phyloP scores from a whole-genome alignment of 2,329 filamentous ascomycete genomes.

The Pestalotiopsis sp. region DNA sequence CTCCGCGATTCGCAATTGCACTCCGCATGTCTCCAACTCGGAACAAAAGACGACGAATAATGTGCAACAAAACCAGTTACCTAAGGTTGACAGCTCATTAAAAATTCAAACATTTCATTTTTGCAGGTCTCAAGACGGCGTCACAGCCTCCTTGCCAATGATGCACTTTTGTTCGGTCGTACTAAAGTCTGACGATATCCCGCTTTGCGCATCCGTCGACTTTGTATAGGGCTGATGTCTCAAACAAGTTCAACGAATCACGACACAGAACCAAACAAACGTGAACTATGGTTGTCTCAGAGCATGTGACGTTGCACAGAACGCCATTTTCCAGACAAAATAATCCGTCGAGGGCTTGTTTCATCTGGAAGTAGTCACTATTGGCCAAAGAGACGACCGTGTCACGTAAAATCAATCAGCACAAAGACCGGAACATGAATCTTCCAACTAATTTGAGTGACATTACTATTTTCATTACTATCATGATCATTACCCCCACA shows the following conservation, averaged over 20 bases:
- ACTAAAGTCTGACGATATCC: background rate
- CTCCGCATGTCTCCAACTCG: too few species aligned
- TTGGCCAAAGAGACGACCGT: background rate
- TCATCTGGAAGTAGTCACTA: too few species aligned
- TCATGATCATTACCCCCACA: background rate
- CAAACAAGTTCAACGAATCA: background rate
- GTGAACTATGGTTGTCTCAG: background rate
- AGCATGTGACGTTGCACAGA: background rate
- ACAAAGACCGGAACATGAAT: background rate
- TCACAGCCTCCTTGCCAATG: background rate
- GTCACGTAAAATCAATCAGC: background rate
- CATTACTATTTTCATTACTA: background rate
- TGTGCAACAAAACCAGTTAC: too few species aligned
- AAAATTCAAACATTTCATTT: background rate
- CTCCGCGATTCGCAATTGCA: too few species aligned
- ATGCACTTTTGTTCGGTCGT: background rate
- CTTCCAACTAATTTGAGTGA: background rate
- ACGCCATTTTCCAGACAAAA: too few species aligned
- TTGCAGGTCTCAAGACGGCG: background rate
- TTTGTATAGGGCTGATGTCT: background rate
- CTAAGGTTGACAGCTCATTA: too few species aligned
- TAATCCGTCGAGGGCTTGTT: too few species aligned
- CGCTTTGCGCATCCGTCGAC: background rate
- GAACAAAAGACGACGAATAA: too few species aligned
- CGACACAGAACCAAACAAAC: background rate